Conservation (phyloP, 2,329 filamentous ascomycete genomes). For the Penicillium capsulatum region DNA sequence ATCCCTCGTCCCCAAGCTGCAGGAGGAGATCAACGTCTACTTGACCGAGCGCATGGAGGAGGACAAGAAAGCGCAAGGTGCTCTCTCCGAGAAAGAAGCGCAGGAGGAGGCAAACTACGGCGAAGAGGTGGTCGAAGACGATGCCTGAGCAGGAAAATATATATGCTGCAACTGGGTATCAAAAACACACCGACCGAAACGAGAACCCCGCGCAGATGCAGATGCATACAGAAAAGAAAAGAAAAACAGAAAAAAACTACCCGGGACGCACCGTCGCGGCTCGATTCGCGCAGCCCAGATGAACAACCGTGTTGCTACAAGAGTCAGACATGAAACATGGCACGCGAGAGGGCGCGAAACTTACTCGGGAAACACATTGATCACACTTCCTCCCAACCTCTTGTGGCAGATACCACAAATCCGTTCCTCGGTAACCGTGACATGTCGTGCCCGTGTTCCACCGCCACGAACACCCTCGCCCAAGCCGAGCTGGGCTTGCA, state of each 20-base stretch:
- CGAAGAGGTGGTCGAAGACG: slow-evolving; percentile 70
- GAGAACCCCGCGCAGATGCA: slow-evolving; percentile 6
- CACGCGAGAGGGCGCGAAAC: slow-evolving; percentile 26
- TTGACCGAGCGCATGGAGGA: slow-evolving; percentile 60
- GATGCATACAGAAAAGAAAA: neutral
- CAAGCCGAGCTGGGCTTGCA: slow-evolving; percentile 68
- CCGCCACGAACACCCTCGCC: slow-evolving; percentile 58
- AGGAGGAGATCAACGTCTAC: slow-evolving; percentile 56
- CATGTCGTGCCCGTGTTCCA: slow-evolving; percentile 60
- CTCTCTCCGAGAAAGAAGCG: slow-evolving; percentile 37
- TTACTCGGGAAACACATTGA: slow-evolving; percentile 82
- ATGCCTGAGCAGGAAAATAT: slow-evolving; percentile 43
- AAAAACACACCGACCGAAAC: slow-evolving; percentile 9
- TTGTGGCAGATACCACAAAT: slow-evolving; percentile 93
- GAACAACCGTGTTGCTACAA: slow-evolving; percentile 59
- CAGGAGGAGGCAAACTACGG: slow-evolving; percentile 65
- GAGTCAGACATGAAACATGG: slow-evolving; percentile 15
- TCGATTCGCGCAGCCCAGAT: slow-evolving; percentile 69
- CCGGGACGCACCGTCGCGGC: slow-evolving; percentile 26
- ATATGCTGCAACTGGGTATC: slow-evolving; percentile 16
- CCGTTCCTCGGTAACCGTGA: slow-evolving; percentile 79
- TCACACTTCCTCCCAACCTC: slow-evolving; percentile 82
- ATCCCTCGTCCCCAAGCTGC: slow-evolving; percentile 48
- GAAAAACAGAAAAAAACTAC: slow-evolving; percentile 11
- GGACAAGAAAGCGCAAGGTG: slow-evolving; percentile 47